These are phyloP conservation scores for Pelargonium cotyledonis DNA, from an alignment of 441 rosid species.

Conservation along the genomic window DNA sequence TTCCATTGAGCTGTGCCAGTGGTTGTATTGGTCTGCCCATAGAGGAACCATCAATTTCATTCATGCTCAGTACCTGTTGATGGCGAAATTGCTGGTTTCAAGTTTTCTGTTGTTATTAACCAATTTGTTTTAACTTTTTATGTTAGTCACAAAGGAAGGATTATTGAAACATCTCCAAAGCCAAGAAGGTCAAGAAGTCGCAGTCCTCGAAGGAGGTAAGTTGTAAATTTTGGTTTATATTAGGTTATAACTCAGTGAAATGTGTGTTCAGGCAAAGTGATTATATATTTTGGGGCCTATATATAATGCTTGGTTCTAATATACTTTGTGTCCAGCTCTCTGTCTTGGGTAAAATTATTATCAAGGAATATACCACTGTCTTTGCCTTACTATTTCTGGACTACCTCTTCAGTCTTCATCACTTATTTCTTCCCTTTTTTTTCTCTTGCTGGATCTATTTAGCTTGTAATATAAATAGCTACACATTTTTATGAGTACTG, in stretches of 20 bases:
- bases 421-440: background rate
- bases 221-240: background rate
- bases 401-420: background rate
- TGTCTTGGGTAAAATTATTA: too few species aligned
- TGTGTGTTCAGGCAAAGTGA: background rate
- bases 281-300: background rate
- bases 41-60: background rate
- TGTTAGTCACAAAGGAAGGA: constrained; percentile 46
- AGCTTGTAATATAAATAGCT: background rate
- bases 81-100: background rate
- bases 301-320: too few species aligned
- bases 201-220: constrained; percentile 47
- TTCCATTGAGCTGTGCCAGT: background rate
- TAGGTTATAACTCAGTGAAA: background rate
- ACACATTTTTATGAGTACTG: too few species aligned
- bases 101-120: background rate
- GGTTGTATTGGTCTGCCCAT: background rate
- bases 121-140: constrained; percentile 6
- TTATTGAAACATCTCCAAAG: constrained; percentile 31
- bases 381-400: background rate
- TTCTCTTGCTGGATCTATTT: background rate
- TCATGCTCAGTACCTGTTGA: background rate
- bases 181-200: constrained; percentile 36
- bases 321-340: too few species aligned
- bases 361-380: too few species aligned